A percentile compares a stretch with the other conserved stretches of the same genome.
phyloP scores from a whole-genome alignment of 2,329 filamentous ascomycete genomes.

The Mycogone perniciosa region DNA sequence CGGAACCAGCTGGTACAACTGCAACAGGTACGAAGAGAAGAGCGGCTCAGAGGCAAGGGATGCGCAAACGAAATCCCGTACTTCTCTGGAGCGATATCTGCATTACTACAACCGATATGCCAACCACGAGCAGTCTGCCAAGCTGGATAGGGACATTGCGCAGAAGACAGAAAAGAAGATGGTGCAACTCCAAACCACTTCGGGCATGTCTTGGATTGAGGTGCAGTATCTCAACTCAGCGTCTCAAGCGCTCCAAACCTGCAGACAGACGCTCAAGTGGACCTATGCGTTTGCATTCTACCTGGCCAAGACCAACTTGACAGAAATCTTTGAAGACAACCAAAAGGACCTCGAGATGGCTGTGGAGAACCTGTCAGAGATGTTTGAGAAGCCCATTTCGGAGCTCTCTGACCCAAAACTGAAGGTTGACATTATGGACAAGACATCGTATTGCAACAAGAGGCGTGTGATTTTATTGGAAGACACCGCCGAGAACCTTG shows the following conservation, averaged over 20 bases:
- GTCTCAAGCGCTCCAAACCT: constrained; percentile 88
- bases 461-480: constrained; percentile 82
- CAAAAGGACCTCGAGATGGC: constrained; percentile 97
- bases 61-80: constrained; percentile 82
- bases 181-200: constrained; percentile 88
- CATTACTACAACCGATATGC: constrained; percentile 99
- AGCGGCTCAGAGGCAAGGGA: constrained; percentile 85
- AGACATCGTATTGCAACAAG: constrained; percentile 95
- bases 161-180: constrained; percentile 98
- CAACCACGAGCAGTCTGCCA: constrained; percentile 96
- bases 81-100: constrained; percentile 89
- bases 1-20: constrained; percentile 99
- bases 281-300: constrained; percentile 99
- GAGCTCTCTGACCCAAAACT: constrained; percentile 81
- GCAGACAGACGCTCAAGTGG: constrained; percentile 98
- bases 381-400: constrained; percentile 96
- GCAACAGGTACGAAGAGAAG: constrained; percentile 95
- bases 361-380: constrained; percentile 92
- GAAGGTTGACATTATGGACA: constrained; percentile 98
- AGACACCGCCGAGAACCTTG: constrained; percentile 88
- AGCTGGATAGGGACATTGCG: constrained; percentile 92
- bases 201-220: constrained; percentile 98
- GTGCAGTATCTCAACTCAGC: constrained; percentile 94
- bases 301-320: constrained; percentile 89
- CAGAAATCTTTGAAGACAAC: constrained; percentile 97